phyloP scores from a whole-genome alignment of 257 asterid species.

The Solanum rostratum region DNA sequence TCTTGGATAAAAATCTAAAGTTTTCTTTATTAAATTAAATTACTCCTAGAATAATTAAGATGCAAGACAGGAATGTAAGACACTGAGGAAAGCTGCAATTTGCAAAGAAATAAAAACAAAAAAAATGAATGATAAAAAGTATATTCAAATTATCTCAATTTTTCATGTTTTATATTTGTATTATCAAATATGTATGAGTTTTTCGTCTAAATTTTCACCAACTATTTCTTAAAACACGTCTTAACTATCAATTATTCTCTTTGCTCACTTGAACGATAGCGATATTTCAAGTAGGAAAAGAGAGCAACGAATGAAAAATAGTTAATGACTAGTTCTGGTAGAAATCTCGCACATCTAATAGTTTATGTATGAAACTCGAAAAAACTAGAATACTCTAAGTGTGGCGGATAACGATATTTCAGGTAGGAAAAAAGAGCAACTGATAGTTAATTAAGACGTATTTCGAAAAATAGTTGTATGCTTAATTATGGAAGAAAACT shows the following conservation, averaged over 20 bases:
- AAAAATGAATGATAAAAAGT: no score
- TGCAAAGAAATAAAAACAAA: background rate
- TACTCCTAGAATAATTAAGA: background rate
- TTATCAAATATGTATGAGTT: background rate
- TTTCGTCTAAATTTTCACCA: no score
- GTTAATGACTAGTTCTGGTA: background rate
- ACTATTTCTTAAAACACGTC: background rate
- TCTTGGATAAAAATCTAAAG: background rate
- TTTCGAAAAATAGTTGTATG: background rate
- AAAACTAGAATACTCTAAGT: background rate
- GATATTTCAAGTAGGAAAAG: background rate
- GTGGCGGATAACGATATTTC: background rate
- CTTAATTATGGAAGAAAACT: background rate
- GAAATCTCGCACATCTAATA: background rate
- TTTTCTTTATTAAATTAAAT: background rate
- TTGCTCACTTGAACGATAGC: background rate
- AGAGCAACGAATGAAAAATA: background rate
- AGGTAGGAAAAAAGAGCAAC: background rate
- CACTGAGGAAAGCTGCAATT: background rate
- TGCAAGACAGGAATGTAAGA: background rate
- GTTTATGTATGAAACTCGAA: background rate
- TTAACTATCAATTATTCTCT: background rate
- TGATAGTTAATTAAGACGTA: background rate
- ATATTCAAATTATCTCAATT: background rate
- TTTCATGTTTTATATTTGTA: background rate